phyloP scores from a whole-genome alignment of 1,284 basidiomycete species.

The Wallemia mellicola region DNA sequence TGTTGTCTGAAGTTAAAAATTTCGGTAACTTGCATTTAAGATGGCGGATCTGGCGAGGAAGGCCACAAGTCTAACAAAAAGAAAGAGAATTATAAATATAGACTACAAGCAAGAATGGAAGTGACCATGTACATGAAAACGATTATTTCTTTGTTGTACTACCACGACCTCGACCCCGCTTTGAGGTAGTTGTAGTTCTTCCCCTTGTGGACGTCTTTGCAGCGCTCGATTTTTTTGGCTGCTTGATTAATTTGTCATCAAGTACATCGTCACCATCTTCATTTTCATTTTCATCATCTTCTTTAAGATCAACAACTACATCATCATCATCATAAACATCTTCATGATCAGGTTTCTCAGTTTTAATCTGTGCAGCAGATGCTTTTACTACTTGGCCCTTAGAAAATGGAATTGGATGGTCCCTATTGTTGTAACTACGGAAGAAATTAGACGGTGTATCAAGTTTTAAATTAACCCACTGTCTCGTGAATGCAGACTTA shows the following conservation, averaged over 20 bases:
- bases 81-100: too few species aligned
- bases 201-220: too few species aligned
- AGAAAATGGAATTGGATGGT: slow-evolving; percentile 76
- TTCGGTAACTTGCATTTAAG: too few species aligned
- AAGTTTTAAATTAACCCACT: slow-evolving; percentile 22
- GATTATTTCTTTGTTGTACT: too few species aligned
- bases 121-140: too few species aligned
- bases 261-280: slow-evolving; percentile 6
- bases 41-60: too few species aligned
- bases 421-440: slow-evolving; percentile 47
- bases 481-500: slow-evolving; percentile 59
- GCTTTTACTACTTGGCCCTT: slow-evolving; percentile 49
- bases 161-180: too few species aligned
- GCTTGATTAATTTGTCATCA: slow-evolving; percentile 12
- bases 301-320: slow-evolving; percentile 15
- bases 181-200: too few species aligned
- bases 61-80: too few species aligned
- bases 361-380: slow-evolving; percentile 38
- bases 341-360: slow-evolving; percentile 51
- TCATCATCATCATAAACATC: slow-evolving; percentile 34
- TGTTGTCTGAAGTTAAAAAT: too few species aligned
- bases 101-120: too few species aligned
- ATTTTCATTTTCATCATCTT: slow-evolving; percentile 9
- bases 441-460: neutral
- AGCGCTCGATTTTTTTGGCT: slow-evolving; percentile 5